Evolutionary conservation across 75 land plant genomes (phyloP).

Genomic region (Ceratopteris richardii): DNA sequence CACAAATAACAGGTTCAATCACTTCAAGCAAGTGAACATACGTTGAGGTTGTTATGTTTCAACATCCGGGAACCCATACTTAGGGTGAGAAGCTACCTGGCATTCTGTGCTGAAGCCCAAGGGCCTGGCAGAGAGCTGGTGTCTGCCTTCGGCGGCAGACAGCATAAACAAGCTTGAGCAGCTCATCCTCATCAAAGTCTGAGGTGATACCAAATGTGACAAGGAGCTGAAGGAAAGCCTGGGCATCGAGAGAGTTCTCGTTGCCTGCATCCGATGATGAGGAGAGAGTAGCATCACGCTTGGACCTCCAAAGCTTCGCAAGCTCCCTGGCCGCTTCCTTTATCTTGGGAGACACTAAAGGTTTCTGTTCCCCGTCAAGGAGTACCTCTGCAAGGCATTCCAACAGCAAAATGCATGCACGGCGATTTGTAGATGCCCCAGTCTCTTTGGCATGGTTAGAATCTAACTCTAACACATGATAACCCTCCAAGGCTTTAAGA

Average conservation of each 20-base stretch:
- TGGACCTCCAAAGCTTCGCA: slow-evolving; percentile 66
- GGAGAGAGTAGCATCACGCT: slow-evolving; percentile 8
- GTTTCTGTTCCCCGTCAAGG: slow-evolving; percentile 30
- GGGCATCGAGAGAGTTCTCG: slow-evolving; percentile 61
- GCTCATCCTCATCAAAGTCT: slow-evolving; percentile 70
- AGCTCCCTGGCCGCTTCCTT: slow-evolving; percentile 61
- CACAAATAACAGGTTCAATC: too few species aligned
- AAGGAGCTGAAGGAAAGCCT: slow-evolving; percentile 86
- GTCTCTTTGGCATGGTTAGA: slow-evolving; percentile 25
- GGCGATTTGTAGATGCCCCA: slow-evolving; percentile 49
- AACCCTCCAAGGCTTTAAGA: slow-evolving; percentile 61
- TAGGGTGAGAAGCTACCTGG: slow-evolving; percentile 47
- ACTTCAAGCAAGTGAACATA: too few species aligned
- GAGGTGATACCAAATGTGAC: slow-evolving; percentile 73
- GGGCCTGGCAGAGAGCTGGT: slow-evolving; percentile 75
- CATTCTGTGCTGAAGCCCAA: slow-evolving; percentile 78
- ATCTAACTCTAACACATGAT: slow-evolving; percentile 32
- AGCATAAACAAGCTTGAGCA: slow-evolving; percentile 69
- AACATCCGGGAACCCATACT: too few species aligned
- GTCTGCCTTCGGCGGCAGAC: slow-evolving; percentile 83
- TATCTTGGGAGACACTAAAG: slow-evolving; percentile 44
- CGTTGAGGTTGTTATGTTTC: too few species aligned
- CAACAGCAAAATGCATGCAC: slow-evolving; percentile 51
- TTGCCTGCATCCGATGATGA: slow-evolving; percentile 24
- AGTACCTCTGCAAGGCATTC: slow-evolving; percentile 48